Evolutionary conservation across 352 stramenopile genomes (phyloP), one percentile per base, ranked within the genome.

Genomic region (Globisporangium nunn): DNA sequence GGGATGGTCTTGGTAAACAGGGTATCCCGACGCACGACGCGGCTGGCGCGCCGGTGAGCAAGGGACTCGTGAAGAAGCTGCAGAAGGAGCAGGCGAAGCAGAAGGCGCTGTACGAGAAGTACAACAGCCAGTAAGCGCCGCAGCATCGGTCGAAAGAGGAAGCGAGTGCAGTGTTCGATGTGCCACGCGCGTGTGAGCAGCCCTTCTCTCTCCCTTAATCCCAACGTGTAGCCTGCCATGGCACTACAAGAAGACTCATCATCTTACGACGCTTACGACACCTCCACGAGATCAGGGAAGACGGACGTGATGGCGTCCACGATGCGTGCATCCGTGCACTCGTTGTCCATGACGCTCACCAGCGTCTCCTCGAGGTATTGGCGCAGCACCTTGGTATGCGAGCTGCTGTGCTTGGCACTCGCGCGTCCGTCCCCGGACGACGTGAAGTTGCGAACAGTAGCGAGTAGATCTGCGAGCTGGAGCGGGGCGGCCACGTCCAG

Each of bases 61-160:
- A 99, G 80, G 96, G 85, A 51, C 72, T 85, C 33, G 74, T 91
- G 52, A 99, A 99, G 78, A 99, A 99, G 72, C 79, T 99, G 53
- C 76, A 84, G 18, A 99, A 99, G 74, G 94, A 98, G 50, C 87
- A 95, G 68, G 75, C 87, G 48, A 99, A 99, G 74, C 97, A 99
- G 64, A 95, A 95, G 64, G 83, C 93, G 62, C 70, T 95, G 2
- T 93, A 86, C 62, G 81, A 95, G 29, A 93, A 95, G 71, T 69
- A 86, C 60, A 71, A 67, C 60, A 71, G 66, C 59, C 67, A 75
- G 54, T 67, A 29, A 59, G 37, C 18, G 35, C 7, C 47, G 43
- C 43, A 48, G n/a, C 33, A 37, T 5, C 33, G 33, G 3, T 47
- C 15, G 18, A 14, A 17, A 47, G 18, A 10, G 7, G 4, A 5